A percentile compares a stretch with the other conserved stretches of the same genome.
These are phyloP conservation scores for Martiniozyma asiatica DNA, from an alignment of 1,139 yeast species.

Conservation along the genomic window DNA sequence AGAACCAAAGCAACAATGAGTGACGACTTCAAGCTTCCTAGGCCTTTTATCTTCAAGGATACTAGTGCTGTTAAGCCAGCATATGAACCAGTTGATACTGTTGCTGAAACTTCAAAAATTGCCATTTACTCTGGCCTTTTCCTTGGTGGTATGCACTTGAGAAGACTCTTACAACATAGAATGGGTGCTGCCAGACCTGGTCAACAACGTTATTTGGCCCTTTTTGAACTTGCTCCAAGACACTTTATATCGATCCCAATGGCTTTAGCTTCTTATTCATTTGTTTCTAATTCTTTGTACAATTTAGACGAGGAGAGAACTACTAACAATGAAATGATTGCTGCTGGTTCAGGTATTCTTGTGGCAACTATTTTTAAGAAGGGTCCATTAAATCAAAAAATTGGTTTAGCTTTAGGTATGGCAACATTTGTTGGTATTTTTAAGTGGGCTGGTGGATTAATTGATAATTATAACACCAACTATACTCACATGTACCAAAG, in stretches of 20 bases:
- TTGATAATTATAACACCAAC: conserved; percentile 17
- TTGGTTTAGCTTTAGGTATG: conserved; percentile 31
- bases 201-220: conserved; percentile 20
- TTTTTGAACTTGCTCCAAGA: conserved; percentile 20
- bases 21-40: conserved; percentile 14
- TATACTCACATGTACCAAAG: conserved; percentile 14
- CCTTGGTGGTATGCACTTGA: conserved; percentile 24
- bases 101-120: conserved; percentile 29
- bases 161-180: conserved; percentile 23
- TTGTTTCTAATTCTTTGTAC: conserved; percentile 20
- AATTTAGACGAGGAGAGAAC: conserved; percentile 20
- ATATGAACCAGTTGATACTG: conserved; percentile 34
- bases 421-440: conserved; percentile 19
- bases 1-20: too few species aligned
- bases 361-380: conserved; percentile 25
- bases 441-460: conserved; percentile 34
- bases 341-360: conserved; percentile 33
- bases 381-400: conserved; percentile 25
- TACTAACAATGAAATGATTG: conserved; percentile 34
- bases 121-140: conserved; percentile 26
- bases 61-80: conserved; percentile 9
- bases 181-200: conserved; percentile 26
- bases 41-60: conserved; percentile 19
- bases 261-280: conserved; percentile 21
- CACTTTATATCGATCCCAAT: conserved; percentile 23